Percentiles rank a stretch among this genome's conserved stretches.
Evolutionary conservation across 1,139 yeast genomes (phyloP).

Genomic region (Zygosaccharomyces sapae): DNA sequence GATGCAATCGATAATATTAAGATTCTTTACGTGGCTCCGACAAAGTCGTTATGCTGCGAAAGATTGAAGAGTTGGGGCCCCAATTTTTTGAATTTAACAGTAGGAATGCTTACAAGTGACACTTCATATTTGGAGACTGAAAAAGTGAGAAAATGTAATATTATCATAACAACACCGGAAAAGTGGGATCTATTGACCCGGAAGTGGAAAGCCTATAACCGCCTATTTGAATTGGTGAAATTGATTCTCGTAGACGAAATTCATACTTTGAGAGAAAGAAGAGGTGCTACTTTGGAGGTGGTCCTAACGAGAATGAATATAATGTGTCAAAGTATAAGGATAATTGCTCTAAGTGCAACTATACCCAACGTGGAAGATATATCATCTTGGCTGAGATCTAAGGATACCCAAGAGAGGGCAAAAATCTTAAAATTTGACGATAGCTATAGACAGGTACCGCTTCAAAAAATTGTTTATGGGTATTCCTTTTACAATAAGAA

Average conservation of each 20-base stretch:
- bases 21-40: constrained; percentile 51
- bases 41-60: constrained; percentile 49
- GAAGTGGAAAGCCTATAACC: constrained; percentile 44
- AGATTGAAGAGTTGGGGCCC: constrained; percentile 43
- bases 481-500: constrained; percentile 39
- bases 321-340: constrained; percentile 40
- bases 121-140: constrained; percentile 43
- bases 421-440: constrained; percentile 43
- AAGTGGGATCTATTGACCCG: constrained; percentile 55
- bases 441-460: constrained; percentile 44
- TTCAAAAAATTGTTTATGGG: constrained; percentile 44
- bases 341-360: constrained; percentile 53
- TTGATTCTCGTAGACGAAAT: constrained; percentile 50
- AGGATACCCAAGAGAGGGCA: constrained; percentile 29
- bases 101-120: constrained; percentile 50
- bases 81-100: constrained; percentile 41
- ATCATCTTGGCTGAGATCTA: constrained; percentile 43
- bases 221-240: constrained; percentile 40
- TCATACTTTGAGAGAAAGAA: constrained; percentile 44
- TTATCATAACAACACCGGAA: constrained; percentile 55
- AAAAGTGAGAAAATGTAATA: constrained; percentile 41
- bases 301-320: constrained; percentile 50
- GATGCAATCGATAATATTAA: constrained; percentile 33
- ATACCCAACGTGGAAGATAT: constrained; percentile 50
- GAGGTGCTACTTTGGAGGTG: constrained; percentile 54